phyloP scores from a whole-genome alignment of 805 yeast species.

The Yamadazyma kitorensis region DNA sequence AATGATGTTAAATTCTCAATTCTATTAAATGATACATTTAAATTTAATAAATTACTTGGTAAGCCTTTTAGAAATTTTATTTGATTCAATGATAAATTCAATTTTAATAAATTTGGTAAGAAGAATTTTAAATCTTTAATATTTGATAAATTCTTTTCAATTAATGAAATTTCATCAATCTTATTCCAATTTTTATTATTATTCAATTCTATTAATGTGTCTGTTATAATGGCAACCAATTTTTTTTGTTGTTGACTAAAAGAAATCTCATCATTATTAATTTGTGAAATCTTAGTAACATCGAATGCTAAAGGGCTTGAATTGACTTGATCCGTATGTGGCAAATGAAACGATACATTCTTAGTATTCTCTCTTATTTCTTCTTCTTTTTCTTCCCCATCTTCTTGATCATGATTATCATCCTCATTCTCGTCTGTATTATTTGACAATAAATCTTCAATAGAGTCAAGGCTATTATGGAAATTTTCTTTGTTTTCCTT shows the following conservation, averaged over 20 bases:
- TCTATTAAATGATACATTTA: constrained; percentile 37
- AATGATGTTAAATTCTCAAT: constrained; percentile 43
- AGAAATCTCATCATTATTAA: constrained; percentile 44
- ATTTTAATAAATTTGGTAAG: constrained; percentile 39
- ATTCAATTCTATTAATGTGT: constrained; percentile 26
- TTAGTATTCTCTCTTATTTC: constrained; percentile 7
- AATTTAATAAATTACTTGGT: constrained; percentile 35
- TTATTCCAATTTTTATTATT: constrained; percentile 41
- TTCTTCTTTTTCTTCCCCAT: constrained; percentile 4
- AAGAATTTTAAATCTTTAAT: constrained; percentile 43
- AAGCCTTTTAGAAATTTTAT: constrained; percentile 46
- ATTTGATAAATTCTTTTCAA: constrained; percentile 32
- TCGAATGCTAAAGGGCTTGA: constrained; percentile 18
- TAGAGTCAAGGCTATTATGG: constrained; percentile 33
- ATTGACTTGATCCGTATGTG: constrained; percentile 17
- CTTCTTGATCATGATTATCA: constrained; percentile 1
- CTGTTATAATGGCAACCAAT: constrained; percentile 46
- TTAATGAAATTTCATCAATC: constrained; percentile 35
- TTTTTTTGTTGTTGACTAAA: constrained; percentile 46
- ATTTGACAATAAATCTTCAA: constrained; percentile 32
- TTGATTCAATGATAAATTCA: constrained; percentile 43
- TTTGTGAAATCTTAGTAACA: constrained; percentile 42
- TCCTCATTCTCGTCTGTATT: constrained; percentile 9
- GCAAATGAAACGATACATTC: constrained; percentile 43
- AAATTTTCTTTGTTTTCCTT: constrained; percentile 17